Base-by-base conservation (phyloP, 352 stramenopile species). In the Blastocystis sp. region DNA sequence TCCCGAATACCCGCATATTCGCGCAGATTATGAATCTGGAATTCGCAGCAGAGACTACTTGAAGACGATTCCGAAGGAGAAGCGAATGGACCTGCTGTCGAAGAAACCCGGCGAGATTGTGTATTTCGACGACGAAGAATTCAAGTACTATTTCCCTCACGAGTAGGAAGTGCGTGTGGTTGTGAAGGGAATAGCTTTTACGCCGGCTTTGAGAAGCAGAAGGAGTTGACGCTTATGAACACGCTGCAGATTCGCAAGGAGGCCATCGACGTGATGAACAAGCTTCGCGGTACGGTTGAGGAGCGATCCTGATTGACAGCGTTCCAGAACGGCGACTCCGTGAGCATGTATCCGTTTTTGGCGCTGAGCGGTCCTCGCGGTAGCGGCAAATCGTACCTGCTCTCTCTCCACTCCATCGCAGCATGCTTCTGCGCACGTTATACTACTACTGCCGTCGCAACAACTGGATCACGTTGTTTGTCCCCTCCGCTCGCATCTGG, bases 161-260 rank as follows among this genome's bases (percentile, higher is more conserved):
- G 65, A 78, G 65, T 78, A 42, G 11, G 16, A 18, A 8, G 9
- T 59, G 0, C 2, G 16, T 61, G 7, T 16, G 29, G 18, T 1
- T 3, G 40, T 8, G 38, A 32, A 78, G 24, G 24, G 21, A 32
- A 21, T 78, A 78, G 65, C 56, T 78, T 78, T 38, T 78, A 78
- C 49, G n/a, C 32, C 36, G 65, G 65, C 32, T 78, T 78, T 78
- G 65, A 78, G 36, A 78, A 78, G 40, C 65, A 78, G 65, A 78
- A 51, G 42, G 65, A 78, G 36, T 38, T 78, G 21, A 78, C 42
- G 0, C 42, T 56, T 8, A 61, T 78, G 65, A 78, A 78, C 65
- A 78, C 42, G 4, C 34, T 78, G 44, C 65, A 78, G 42, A 42
- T 78, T 36, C 65, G 65, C 42, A 78, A 78, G n/a, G 65, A 78